A percentile compares a stretch with the other conserved stretches of the same genome.
These are phyloP conservation scores for Pseudogymnoascus sp. DNA, from an alignment of 2,329 filamentous ascomycete species.

Conservation along the genomic window DNA sequence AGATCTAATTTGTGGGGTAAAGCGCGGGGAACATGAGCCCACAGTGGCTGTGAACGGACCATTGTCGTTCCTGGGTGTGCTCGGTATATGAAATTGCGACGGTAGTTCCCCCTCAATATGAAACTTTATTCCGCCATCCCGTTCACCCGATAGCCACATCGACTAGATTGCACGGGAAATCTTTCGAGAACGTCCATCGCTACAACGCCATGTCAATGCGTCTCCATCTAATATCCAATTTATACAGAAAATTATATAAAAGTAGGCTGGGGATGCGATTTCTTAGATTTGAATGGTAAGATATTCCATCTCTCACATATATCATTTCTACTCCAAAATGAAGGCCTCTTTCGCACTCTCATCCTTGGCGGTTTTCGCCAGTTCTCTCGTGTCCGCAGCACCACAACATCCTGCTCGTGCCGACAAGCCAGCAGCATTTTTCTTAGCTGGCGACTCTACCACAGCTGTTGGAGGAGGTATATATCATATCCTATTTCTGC, in stretches of 20 bases:
- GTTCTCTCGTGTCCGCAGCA: slow-evolving; percentile 3
- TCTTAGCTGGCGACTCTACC: slow-evolving; percentile 33
- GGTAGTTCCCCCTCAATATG: slow-evolving; percentile 1
- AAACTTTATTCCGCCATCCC: slow-evolving; percentile 3
- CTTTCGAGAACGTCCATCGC: not conserved
- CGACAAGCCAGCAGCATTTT: slow-evolving; percentile 26
- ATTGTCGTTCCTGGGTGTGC: not conserved
- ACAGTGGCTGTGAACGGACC: not conserved
- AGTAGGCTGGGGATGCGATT: not conserved
- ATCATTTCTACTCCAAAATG: not conserved
- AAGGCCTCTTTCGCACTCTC: slow-evolving; percentile 2
- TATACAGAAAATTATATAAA: not conserved
- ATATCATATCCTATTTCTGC: not conserved
- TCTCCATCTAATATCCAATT: not conserved
- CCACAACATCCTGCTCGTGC: not conserved
- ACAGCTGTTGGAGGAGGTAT: slow-evolving; percentile 19
- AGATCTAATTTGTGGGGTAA: slow-evolving; percentile 1
- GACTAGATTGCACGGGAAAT: slow-evolving; percentile 2
- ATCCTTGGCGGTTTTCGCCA: not conserved
- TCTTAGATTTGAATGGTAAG: not conserved
- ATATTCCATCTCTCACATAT: not conserved
- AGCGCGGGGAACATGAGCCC: not conserved
- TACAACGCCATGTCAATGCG: not conserved
- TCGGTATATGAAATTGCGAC: slow-evolving; percentile 1
- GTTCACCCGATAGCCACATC: not conserved